phyloP scores from a whole-genome alignment of 2,329 filamentous ascomycete genomes.

The Pseudohalonectria lignicola region DNA sequence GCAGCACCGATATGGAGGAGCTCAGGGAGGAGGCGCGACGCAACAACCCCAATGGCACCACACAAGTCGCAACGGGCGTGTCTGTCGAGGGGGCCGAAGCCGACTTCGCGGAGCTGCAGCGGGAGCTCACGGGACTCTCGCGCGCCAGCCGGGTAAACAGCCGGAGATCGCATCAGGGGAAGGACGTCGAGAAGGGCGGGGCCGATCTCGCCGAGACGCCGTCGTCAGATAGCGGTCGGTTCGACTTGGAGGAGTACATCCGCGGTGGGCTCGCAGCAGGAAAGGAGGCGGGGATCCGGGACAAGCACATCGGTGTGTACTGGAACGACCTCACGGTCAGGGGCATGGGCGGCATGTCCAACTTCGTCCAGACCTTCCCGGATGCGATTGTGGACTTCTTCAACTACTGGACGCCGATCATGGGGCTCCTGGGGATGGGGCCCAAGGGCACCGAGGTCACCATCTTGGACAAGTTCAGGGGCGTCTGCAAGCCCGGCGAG shows the following conservation, averaged over 20 bases:
- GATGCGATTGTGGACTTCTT: slow-evolving; percentile 68
- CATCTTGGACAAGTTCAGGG: slow-evolving; percentile 62
- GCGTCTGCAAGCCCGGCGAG: slow-evolving; percentile 67
- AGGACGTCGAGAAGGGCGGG: slow-evolving; percentile 49
- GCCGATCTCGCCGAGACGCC: slow-evolving; percentile 22
- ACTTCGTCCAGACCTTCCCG: slow-evolving; percentile 65
- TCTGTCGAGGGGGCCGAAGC: slow-evolving; percentile 57
- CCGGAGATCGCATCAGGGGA: slow-evolving; percentile 10
- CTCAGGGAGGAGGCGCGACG: slow-evolving; percentile 27
- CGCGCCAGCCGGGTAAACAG: slow-evolving; percentile 33
- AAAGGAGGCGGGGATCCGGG: slow-evolving; percentile 64
- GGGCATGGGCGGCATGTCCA: slow-evolving; percentile 63
- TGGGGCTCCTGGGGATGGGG: slow-evolving; percentile 51
- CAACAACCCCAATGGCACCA: slow-evolving; percentile 36
- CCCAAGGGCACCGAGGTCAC: slow-evolving; percentile 61
- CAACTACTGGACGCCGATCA: slow-evolving; percentile 57
- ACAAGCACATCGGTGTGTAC: slow-evolving; percentile 69
- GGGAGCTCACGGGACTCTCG: slow-evolving; percentile 47
- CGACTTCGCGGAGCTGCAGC: slow-evolving; percentile 59
- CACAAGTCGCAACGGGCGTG: slow-evolving; percentile 35
- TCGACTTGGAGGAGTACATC: slow-evolving; percentile 66
- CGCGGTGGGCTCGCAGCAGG: slow-evolving; percentile 63
- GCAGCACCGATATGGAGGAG: slow-evolving; percentile 21
- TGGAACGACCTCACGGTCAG: slow-evolving; percentile 71
- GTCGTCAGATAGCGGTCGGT: slow-evolving; percentile 42